Evolutionary conservation across 139 green algal genomes (phyloP).

Genomic region (Volvox africanus): DNA sequence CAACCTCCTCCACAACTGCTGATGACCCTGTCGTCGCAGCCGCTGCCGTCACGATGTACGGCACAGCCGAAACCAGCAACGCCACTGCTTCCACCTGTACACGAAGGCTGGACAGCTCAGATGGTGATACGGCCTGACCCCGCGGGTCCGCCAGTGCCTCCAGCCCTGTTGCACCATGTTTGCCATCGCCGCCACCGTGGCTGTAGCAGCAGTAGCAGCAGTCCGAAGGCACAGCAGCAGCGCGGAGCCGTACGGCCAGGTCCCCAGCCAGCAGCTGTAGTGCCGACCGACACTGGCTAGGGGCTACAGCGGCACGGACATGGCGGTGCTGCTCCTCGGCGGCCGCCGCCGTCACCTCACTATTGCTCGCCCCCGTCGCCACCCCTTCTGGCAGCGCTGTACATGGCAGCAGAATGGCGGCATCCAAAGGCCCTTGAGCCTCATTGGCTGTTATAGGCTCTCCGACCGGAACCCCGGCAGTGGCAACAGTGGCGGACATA

Average conservation of each 20-base stretch:
- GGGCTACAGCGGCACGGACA: not conserved
- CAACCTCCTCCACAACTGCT: not conserved
- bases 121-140: not conserved
- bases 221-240: not conserved
- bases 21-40: not conserved
- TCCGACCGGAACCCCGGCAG: too few species aligned
- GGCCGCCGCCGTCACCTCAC: not conserved
- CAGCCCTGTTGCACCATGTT: not conserved
- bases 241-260: not conserved
- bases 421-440: too few species aligned
- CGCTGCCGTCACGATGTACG: not conserved
- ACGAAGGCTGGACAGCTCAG: not conserved
- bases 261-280: conserved; percentile 16
- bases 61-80: not conserved
- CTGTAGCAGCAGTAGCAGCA: not conserved
- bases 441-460: too few species aligned
- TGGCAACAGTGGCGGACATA: too few species aligned
- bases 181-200: not conserved
- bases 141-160: not conserved
- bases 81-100: not conserved
- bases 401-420: too few species aligned
- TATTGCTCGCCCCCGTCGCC: not conserved
- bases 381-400: not conserved
- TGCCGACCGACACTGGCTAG: not conserved
- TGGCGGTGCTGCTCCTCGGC: not conserved